Conservation (phyloP, 2,329 filamentous ascomycete species). For the Biscogniauxia mediterranea region DNA sequence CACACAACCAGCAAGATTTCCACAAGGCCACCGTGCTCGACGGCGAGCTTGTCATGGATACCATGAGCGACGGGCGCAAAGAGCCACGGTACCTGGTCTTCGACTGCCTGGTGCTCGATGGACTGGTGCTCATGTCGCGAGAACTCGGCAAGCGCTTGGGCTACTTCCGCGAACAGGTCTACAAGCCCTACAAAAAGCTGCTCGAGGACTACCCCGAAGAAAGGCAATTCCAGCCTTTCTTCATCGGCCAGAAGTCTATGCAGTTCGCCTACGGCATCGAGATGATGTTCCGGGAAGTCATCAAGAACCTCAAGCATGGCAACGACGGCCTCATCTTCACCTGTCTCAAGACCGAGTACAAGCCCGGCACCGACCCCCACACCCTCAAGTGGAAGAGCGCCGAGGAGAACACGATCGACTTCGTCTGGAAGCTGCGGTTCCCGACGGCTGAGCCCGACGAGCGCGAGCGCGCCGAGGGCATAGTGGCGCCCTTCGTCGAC, state of each 20-base stretch:
- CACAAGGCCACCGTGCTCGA: slow-evolving; percentile 83
- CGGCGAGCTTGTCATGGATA: slow-evolving; percentile 88
- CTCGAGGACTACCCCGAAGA: slow-evolving; percentile 68
- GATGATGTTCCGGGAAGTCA: slow-evolving; percentile 86
- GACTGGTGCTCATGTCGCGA: slow-evolving; percentile 70
- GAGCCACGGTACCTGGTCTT: slow-evolving; percentile 88
- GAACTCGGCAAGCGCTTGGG: slow-evolving; percentile 86
- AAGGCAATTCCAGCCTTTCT: slow-evolving; percentile 69
- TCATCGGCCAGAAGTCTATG: slow-evolving; percentile 83
- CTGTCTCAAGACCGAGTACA: slow-evolving; percentile 83
- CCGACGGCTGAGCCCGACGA: slow-evolving; percentile 67
- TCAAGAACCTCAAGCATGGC: slow-evolving; percentile 82
- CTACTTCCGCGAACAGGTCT: slow-evolving; percentile 77
- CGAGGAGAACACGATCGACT: slow-evolving; percentile 93
- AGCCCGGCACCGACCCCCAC: slow-evolving; percentile 84
- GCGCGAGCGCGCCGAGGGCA: slow-evolving; percentile 64
- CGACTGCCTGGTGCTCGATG: slow-evolving; percentile 83
- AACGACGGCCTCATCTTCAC: slow-evolving; percentile 98
- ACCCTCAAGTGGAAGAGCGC: slow-evolving; percentile 99
- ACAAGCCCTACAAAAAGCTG: slow-evolving; percentile 65
- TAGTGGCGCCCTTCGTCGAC: slow-evolving; percentile 64
- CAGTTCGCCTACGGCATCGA: slow-evolving; percentile 85
- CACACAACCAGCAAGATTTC: slow-evolving; percentile 62
- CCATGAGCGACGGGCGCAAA: slow-evolving; percentile 61
- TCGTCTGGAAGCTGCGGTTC: slow-evolving; percentile 76